Evolutionary conservation across 2,329 filamentous ascomycete species (phyloP).

Genomic region (Bipolaris victoriae): DNA sequence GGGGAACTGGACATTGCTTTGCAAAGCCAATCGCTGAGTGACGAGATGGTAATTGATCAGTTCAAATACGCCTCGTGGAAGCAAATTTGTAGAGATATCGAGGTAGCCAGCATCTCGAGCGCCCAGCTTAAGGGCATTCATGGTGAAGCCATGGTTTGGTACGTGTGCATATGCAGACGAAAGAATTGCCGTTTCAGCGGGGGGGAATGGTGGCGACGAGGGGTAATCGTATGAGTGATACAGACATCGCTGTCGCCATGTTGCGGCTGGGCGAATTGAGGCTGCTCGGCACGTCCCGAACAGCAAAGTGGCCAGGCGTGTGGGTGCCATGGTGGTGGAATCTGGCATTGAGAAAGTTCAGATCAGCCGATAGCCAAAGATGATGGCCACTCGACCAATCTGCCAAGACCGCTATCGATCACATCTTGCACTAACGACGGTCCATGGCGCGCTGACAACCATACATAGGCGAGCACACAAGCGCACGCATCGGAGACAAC

Average conservation of each 20-base stretch:
- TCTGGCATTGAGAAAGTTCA: conserved; percentile 14
- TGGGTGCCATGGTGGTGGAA: conserved; percentile 37
- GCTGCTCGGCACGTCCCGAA: conserved; percentile 34
- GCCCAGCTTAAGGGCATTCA: conserved; percentile 73
- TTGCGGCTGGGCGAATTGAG: conserved; percentile 23
- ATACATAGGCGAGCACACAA: not conserved
- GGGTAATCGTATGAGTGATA: conserved; percentile 49
- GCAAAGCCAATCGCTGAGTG: conserved; percentile 67
- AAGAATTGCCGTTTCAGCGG: conserved; percentile 77
- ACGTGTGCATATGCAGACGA: conserved; percentile 80
- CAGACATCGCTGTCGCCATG: conserved; percentile 26
- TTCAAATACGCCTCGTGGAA: conserved; percentile 80
- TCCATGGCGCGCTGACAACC: conserved; percentile 1
- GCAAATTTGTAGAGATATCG: conserved; percentile 82
- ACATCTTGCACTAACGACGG: conserved; percentile 10
- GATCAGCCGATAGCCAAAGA: conserved; percentile 25
- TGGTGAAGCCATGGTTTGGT: conserved; percentile 81
- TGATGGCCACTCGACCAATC: conserved; percentile 19
- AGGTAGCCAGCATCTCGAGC: conserved; percentile 85
- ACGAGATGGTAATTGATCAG: conserved; percentile 80
- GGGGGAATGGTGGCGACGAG: conserved; percentile 66
- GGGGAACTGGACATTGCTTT: conserved; percentile 54
- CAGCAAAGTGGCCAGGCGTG: conserved; percentile 32
- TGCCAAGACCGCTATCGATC: conserved; percentile 32
- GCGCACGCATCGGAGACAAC: not conserved